These are phyloP conservation scores for Pisolithus albus DNA, from an alignment of 768 basidiomycete genomes.

Conservation along the genomic window DNA sequence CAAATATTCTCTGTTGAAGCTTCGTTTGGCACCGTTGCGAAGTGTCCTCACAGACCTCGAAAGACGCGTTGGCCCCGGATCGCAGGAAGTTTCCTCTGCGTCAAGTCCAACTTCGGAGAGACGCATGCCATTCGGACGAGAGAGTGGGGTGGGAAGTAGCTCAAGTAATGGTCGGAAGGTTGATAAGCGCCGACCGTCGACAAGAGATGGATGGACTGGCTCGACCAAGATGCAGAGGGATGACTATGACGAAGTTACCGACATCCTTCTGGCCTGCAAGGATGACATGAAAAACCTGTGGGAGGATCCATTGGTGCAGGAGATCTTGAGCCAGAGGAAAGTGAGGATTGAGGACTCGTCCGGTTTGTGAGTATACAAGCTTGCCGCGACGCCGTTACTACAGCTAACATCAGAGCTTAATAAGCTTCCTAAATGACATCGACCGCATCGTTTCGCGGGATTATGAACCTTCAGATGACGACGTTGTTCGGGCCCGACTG, in stretches of 20 bases:
- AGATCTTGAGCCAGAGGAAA: slow-evolving; percentile 50
- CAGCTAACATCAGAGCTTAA: background rate
- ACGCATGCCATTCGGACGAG: no score
- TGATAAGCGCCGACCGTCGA: no score
- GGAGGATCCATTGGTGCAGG: slow-evolving; percentile 57
- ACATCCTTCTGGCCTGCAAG: slow-evolving; percentile 51
- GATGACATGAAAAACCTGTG: slow-evolving; percentile 65
- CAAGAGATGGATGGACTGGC: slow-evolving; percentile 3
- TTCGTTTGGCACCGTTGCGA: slow-evolving; percentile 51
- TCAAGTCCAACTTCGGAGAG: no score
- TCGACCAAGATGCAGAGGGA: slow-evolving; percentile 29
- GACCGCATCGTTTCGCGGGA: slow-evolving; percentile 54
- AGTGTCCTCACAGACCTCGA: slow-evolving; percentile 57
- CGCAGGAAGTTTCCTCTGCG: slow-evolving; percentile 9
- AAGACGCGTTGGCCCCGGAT: slow-evolving; percentile 48
- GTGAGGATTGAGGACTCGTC: slow-evolving; percentile 61
- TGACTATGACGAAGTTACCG: slow-evolving; percentile 42
- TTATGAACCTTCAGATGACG: slow-evolving; percentile 68
- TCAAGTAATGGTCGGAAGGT: no score
- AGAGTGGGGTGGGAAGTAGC: no score
- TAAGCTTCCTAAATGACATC: slow-evolving; percentile 63
- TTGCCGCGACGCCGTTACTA: background rate
- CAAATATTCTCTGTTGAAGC: slow-evolving; percentile 52
- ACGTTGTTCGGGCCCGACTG: slow-evolving; percentile 71
- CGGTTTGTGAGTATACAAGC: slow-evolving; percentile 55